A percentile compares a stretch with the other conserved stretches of the same genome.
These are phyloP conservation scores for Alternaria gansuensis DNA, from an alignment of 2,329 filamentous ascomycete species.

Conservation along the genomic window DNA sequence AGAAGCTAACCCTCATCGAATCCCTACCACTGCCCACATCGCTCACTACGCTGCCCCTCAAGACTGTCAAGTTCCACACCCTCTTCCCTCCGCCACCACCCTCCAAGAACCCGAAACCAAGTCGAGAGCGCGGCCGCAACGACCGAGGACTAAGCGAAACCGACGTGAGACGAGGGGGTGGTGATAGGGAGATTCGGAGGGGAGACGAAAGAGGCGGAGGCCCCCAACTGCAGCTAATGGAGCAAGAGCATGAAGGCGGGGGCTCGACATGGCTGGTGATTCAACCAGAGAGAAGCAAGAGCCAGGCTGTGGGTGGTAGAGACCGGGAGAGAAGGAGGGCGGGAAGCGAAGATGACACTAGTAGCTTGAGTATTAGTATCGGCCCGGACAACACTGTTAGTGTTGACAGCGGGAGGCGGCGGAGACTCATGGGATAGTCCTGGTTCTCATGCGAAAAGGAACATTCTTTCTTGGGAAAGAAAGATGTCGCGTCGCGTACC, in stretches of 20 bases:
- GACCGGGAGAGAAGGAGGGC: constrained; percentile 30
- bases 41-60: constrained; percentile 44
- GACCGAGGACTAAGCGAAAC: constrained; percentile 17
- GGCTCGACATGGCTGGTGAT: constrained; percentile 52
- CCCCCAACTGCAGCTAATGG: constrained; percentile 47
- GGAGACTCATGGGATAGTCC: constrained; percentile 41
- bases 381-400: constrained; percentile 52
- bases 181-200: constrained; percentile 15
- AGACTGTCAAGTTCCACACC: constrained; percentile 37
- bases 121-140: constrained; percentile 27
- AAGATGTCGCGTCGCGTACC: neutral
- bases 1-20: constrained; percentile 48
- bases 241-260: constrained; percentile 47
- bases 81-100: constrained; percentile 46
- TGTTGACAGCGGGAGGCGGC: constrained; percentile 48
- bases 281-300: constrained; percentile 48
- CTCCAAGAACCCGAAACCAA: constrained; percentile 33
- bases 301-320: constrained; percentile 34
- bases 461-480: neutral
- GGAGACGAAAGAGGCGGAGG: constrained; percentile 22
- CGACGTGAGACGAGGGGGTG: constrained; percentile 11
- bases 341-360: constrained; percentile 43
- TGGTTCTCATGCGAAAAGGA: neutral
- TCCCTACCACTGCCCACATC: constrained; percentile 40
- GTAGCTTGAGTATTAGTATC: constrained; percentile 50